These are phyloP conservation scores for Hanseniaspora lindneri DNA, from an alignment of 805 yeast genomes.

Conservation along the genomic window DNA sequence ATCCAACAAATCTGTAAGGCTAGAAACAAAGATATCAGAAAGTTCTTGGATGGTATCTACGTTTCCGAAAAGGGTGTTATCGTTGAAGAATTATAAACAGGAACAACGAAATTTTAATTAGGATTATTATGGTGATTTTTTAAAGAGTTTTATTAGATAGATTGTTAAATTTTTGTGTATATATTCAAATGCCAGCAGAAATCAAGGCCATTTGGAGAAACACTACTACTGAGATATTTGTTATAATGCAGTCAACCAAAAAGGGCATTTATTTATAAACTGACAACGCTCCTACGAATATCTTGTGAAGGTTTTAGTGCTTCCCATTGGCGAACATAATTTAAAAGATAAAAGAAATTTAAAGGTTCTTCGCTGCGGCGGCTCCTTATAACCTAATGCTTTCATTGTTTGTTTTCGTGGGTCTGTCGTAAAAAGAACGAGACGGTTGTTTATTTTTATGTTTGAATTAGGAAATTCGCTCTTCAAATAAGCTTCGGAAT, in stretches of 20 bases:
- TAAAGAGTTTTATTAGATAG: conserved; percentile 18
- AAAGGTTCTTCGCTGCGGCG: neutral
- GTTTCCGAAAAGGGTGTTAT: conserved; percentile 91
- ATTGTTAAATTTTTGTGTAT: conserved; percentile 1
- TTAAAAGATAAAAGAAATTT: neutral
- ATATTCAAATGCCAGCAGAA: conserved; percentile 12
- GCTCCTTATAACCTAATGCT: neutral
- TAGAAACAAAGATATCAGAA: conserved; percentile 99
- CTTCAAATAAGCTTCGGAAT: neutral
- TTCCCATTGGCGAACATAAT: neutral
- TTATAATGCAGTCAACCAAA: conserved; percentile 7
- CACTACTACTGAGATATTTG: conserved; percentile 8
- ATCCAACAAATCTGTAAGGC: conserved; percentile 96
- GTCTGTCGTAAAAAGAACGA: neutral
- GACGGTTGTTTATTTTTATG: neutral
- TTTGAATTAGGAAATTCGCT: neutral
- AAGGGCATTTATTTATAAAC: neutral
- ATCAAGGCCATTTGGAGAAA: neutral
- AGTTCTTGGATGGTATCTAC: conserved; percentile 99
- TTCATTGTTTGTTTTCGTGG: neutral
- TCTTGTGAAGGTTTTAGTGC: neutral
- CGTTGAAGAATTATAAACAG: conserved; percentile 41
- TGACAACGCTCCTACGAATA: conserved; percentile 14
- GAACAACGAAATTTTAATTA: conserved; percentile 1
- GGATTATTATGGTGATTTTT: neutral